These are phyloP conservation scores for Smallanthus sonchifolius DNA, from an alignment of 129 eudicot species.

Conservation along the genomic window DNA sequence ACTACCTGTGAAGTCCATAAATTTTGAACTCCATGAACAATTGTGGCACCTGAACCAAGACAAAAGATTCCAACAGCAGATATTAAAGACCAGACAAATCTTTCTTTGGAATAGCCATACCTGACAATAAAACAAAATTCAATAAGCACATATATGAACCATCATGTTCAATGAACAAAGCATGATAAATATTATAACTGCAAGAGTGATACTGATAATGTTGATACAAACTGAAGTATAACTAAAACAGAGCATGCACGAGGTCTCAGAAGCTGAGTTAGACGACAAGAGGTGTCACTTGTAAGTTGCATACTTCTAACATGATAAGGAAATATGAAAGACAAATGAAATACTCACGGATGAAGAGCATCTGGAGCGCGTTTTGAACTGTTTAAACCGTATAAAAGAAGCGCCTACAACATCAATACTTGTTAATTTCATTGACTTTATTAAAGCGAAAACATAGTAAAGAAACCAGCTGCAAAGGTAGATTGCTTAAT, in stretches of 20 bases:
- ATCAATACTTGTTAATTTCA: slow-evolving; percentile 15
- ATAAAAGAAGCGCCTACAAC: slow-evolving; percentile 88
- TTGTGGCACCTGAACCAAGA: slow-evolving; percentile 96
- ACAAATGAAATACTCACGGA: slow-evolving; percentile 60
- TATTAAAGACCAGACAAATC: slow-evolving; percentile 96
- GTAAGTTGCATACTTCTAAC: not conserved
- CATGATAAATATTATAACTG: not conserved
- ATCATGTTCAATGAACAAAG: slow-evolving; percentile 15
- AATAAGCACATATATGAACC: not conserved
- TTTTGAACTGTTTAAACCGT: slow-evolving; percentile 87
- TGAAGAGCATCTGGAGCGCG: slow-evolving; percentile 99
- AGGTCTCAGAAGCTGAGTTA: not conserved
- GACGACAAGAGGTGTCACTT: not conserved
- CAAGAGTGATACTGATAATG: not conserved
- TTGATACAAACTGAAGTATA: not conserved
- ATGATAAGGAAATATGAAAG: slow-evolving; percentile 5
- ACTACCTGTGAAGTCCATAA: slow-evolving; percentile 87
- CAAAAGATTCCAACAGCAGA: slow-evolving; percentile 98
- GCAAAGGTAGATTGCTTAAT: not conserved
- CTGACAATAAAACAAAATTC: slow-evolving; percentile 26
- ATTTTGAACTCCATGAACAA: slow-evolving; percentile 86
- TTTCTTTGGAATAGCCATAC: slow-evolving; percentile 79
- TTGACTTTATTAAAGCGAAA: not conserved
- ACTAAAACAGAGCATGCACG: slow-evolving; percentile 7
- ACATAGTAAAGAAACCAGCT: slow-evolving; percentile 1